Evolutionary conservation across 169 alveolate genomes (phyloP), one percentile per base, ranked within the genome.

Genomic region (Cryptosporidium felis): DNA sequence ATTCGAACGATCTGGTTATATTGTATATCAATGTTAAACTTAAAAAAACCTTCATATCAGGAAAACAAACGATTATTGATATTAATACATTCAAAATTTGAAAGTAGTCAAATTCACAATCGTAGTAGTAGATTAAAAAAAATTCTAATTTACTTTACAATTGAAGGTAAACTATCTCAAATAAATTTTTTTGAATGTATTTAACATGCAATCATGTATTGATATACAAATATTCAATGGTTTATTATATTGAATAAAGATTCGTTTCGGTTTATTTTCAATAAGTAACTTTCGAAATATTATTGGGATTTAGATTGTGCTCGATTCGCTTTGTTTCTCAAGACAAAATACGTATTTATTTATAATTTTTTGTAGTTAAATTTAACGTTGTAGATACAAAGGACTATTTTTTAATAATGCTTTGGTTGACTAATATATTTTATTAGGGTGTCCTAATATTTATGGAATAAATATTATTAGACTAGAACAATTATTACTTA

Each of bases 121-220:
- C 59, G 40, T 47, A 32, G 26, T 65, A 65, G 81, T 45, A 65
- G 26, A 32, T 65, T 18, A 1, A 28, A 12, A n/a, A n/a, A 58
- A 32, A 46, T 65, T 49, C 61, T 45, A 65, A 44, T 45, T 45
- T 12, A 65, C 81, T 32, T 65, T 32, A 65, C 62, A 65, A 65
- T 65, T 65, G 81, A 65, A 46, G n/a, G 49, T 65, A 38, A 63
- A 65, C 81, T 44, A 49, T 65, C 81, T 65, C 81, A 65, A n/a
- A 65, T 62, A 65, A 44, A 44, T 45, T 65, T 47, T 46, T 21
- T 46, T 65, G 63, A 65, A 60, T 40, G 79, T 65, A 65, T 46
- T 44, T 56, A 56, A 30, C 59, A 47, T 65, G 16, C 28, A 41
- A 34, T 40, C 59, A 18, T 65, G 49, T 65, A 65, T 45, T 45